Conservation (phyloP, 192 early-diverging fungal genomes). For the Coemansia sp. region DNA sequence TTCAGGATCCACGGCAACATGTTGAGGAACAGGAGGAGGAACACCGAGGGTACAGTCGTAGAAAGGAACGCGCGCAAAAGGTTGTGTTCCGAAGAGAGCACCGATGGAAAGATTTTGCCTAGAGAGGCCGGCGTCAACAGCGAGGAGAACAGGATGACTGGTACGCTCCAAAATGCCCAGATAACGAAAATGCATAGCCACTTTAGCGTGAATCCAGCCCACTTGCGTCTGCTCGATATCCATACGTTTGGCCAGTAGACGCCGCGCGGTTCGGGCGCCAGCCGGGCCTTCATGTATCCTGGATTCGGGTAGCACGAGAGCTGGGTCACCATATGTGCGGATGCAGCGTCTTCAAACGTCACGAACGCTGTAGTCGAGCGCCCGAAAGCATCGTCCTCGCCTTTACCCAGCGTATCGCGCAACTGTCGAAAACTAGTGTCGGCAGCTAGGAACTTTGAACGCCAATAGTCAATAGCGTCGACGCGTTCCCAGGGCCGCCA, state of each 20-base stretch:
- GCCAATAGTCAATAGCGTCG: constrained; percentile 69
- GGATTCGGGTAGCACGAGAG: constrained; percentile 67
- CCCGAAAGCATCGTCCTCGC: constrained; percentile 17
- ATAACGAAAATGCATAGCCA: constrained; percentile 63
- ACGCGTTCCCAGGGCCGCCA: constrained; percentile 61
- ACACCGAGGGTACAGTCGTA: constrained; percentile 70
- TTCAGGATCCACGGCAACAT: constrained; percentile 72
- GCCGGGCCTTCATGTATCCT: constrained; percentile 60
- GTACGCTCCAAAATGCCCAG: constrained; percentile 76
- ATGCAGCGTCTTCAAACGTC: constrained; percentile 72
- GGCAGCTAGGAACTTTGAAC: constrained; percentile 56
- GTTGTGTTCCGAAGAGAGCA: constrained; percentile 57
- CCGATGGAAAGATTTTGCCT: constrained; percentile 61
- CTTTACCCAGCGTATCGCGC: constrained; percentile 23
- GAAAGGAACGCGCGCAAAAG: constrained; percentile 64
- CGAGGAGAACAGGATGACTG: constrained; percentile 68
- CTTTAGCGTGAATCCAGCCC: constrained; percentile 58
- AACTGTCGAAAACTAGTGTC: constrained; percentile 60
- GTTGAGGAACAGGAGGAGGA: constrained; percentile 70
- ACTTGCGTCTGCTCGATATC: constrained; percentile 59
- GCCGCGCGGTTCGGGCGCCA: constrained; percentile 77
- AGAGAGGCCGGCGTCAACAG: constrained; percentile 65
- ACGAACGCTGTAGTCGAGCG: constrained; percentile 71
- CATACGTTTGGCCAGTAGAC: constrained; percentile 77
- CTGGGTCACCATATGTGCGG: constrained; percentile 71